These are phyloP conservation scores for Cercospora sp. DNA, from an alignment of 2,329 filamentous ascomycete genomes.

Conservation along the genomic window DNA sequence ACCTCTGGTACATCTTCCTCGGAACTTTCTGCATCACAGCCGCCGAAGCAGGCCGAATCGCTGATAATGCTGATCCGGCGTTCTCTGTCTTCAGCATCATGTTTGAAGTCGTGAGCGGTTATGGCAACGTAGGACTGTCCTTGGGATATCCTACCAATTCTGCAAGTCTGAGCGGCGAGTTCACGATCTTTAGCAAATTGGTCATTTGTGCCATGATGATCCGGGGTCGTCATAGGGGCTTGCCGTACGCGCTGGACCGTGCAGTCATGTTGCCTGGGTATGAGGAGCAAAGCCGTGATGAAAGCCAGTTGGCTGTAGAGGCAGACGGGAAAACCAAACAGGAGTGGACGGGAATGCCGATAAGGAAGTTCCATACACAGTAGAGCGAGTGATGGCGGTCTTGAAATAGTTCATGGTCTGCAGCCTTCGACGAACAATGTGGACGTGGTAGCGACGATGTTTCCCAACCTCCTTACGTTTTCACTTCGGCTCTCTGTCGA, in stretches of 20 bases:
- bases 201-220: slow-evolving; percentile 59
- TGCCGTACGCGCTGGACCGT: slow-evolving; percentile 57
- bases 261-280: slow-evolving; percentile 43
- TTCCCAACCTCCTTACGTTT: too few species aligned
- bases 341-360: slow-evolving; percentile 24
- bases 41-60: slow-evolving; percentile 44
- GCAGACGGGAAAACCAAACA: slow-evolving; percentile 38
- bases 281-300: slow-evolving; percentile 22
- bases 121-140: slow-evolving; percentile 40
- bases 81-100: slow-evolving; percentile 49
- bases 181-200: slow-evolving; percentile 49
- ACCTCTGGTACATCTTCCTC: slow-evolving; percentile 49
- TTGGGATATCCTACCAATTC: neutral
- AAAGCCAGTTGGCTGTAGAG: slow-evolving; percentile 37
- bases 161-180: slow-evolving; percentile 11
- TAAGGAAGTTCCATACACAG: slow-evolving; percentile 5
- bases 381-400: neutral
- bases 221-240: slow-evolving; percentile 55
- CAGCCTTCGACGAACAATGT: too few species aligned
- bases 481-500: too few species aligned
- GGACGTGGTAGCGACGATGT: too few species aligned
- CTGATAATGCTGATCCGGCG: slow-evolving; percentile 35
- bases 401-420: neutral
- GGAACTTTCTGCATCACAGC: slow-evolving; percentile 50
- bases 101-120: slow-evolving; percentile 48